Evolutionary conservation across 2,329 filamentous ascomycete genomes (phyloP).

Genomic region (Neonectria coccinea): DNA sequence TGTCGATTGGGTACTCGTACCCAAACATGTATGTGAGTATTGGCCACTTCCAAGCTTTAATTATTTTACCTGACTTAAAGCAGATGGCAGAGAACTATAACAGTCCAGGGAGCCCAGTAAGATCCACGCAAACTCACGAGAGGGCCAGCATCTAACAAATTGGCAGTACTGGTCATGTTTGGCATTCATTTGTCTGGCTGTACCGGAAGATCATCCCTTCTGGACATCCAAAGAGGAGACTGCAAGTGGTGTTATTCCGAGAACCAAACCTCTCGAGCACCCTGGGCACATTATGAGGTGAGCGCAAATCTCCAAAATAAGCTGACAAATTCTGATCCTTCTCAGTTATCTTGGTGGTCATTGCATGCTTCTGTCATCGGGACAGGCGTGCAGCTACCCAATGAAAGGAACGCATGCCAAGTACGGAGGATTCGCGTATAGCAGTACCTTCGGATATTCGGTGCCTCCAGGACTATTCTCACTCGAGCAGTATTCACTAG

Average conservation of each 20-base stretch:
- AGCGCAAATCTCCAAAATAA: conserved; percentile 8
- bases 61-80: conserved; percentile 32
- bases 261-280: conserved; percentile 71
- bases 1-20: conserved; percentile 82
- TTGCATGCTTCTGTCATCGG: conserved; percentile 79
- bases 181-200: conserved; percentile 78
- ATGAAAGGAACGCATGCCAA: conserved; percentile 86
- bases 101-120: conserved; percentile 73
- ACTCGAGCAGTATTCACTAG: conserved; percentile 80
- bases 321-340: background rate
- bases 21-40: conserved; percentile 76
- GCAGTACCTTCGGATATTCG: conserved; percentile 79
- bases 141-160: conserved; percentile 41
- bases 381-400: conserved; percentile 85
- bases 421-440: conserved; percentile 84
- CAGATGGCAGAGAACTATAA: conserved; percentile 86
- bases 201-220: conserved; percentile 77
- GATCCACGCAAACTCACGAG: conserved; percentile 22
- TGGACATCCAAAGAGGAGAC: conserved; percentile 77
- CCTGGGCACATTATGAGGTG: conserved; percentile 78
- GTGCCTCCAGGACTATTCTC: conserved; percentile 81
- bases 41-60: background rate
- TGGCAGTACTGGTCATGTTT: conserved; percentile 81
- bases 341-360: conserved; percentile 75
- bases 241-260: conserved; percentile 66